Base-by-base conservation (phyloP, 495 filamentous ascomycete genomes). In the Xylaria bambusicola region DNA sequence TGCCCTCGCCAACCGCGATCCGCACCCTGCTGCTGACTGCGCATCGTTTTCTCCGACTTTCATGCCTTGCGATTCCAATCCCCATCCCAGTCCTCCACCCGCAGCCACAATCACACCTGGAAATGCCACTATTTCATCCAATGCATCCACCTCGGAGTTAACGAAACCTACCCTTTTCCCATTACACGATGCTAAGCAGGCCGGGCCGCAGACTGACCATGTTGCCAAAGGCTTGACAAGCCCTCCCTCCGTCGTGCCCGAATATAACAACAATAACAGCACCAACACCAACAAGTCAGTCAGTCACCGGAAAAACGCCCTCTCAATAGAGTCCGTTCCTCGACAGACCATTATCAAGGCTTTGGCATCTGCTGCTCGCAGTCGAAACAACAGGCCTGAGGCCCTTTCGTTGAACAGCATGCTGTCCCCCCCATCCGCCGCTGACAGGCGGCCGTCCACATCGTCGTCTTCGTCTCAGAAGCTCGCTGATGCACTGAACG, bases 311-410 rank as follows among this genome's bases (percentile, higher is more conserved):
- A 86, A 84, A 68, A 86, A 80, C 78, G 77, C 82, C 9, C 76
- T 84, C 40, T 89, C 89, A 12, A 80, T 86, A 58, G 88, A 91
- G 62, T 83, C 85, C 29, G 82, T 93, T 57, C 90, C 91, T 23
- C 85, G 87, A 24, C 92, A 93, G 73, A 93, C 90, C 21, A 86
- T 97, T 67, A 85, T 94, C 75, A 93, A 94, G 68, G 89, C 91
- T n/a, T 73, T 95, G 52, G 89, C 88, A 35, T 91, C 91, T 17
- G 82, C 86, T 29, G 80, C 85, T 20, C 85, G 85, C 42, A 36
- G 36, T 23, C 87, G 35, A 29, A 83, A 74, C 66, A 81, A 82
- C 60, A 86, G 83, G 55, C 80, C 77, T 35, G 73, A 82, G 27
- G 80, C 80, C 27, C 68, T 85, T 60, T 84, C 84, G 35, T 68